These are phyloP conservation scores for Fomitopsis pulvina DNA, from an alignment of 768 basidiomycete genomes.

Conservation along the genomic window DNA sequence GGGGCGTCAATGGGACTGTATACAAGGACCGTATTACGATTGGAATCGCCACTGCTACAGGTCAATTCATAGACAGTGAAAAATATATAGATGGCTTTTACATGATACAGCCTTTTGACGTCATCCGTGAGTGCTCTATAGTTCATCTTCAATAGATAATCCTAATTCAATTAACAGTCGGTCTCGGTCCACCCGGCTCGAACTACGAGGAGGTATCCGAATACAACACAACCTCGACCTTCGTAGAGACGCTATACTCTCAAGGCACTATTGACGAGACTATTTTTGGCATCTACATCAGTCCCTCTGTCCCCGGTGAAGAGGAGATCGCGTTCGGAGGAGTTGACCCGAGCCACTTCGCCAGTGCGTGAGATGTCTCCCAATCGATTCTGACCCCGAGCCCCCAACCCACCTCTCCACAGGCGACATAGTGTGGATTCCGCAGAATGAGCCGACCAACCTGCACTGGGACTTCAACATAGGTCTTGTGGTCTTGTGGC, in stretches of 20 bases:
- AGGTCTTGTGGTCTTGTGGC: neutral
- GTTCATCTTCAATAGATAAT: neutral
- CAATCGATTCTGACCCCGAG: neutral
- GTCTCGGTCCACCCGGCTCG: neutral
- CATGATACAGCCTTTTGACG: neutral
- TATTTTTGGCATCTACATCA: neutral
- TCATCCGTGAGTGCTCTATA: neutral
- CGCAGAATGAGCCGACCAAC: neutral
- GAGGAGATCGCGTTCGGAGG: neutral
- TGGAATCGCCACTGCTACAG: neutral
- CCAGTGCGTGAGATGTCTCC: neutral
- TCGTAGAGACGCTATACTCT: neutral
- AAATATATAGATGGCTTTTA: neutral
- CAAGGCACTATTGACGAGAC: neutral
- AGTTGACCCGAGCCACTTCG: neutral
- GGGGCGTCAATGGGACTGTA: neutral
- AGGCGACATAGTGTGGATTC: neutral
- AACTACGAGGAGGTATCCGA: neutral
- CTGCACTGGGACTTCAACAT: neutral
- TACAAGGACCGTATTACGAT: neutral
- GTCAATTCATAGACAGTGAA: neutral
- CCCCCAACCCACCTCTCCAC: neutral
- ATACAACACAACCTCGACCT: neutral
- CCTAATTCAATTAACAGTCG: neutral
- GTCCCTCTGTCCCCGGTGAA: neutral